Percentiles rank a stretch among this genome's conserved stretches.
phyloP scores from a whole-genome alignment of 2,329 filamentous ascomycete species.

The Arthroderma uncinatum region DNA sequence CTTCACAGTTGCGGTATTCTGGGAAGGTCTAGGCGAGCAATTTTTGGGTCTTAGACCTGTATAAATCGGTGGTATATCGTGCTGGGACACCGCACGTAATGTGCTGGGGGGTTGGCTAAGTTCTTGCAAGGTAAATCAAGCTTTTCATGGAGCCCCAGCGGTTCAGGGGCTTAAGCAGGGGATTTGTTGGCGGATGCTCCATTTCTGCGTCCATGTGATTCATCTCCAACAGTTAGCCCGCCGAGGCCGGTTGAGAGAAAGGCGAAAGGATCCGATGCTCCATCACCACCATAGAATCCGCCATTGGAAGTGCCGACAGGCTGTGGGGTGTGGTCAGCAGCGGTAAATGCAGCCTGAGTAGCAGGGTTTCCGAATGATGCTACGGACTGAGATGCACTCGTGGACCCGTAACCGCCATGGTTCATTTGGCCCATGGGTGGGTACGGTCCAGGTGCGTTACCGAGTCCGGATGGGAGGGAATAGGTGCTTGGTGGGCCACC shows the following conservation, averaged over 20 bases:
- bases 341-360: constrained; percentile 88
- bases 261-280: constrained; percentile 50
- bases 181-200: constrained; percentile 38
- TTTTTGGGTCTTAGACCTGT: constrained; percentile 1
- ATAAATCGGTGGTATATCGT: background rate
- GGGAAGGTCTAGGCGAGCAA: background rate
- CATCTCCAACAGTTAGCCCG: constrained; percentile 45
- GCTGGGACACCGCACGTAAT: background rate
- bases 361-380: constrained; percentile 87
- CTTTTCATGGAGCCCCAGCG: background rate
- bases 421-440: constrained; percentile 53
- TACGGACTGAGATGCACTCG: constrained; percentile 66
- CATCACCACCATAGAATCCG: constrained; percentile 51
- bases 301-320: constrained; percentile 67
- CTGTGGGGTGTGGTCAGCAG: constrained; percentile 68
- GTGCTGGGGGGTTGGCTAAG: background rate
- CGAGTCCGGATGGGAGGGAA: constrained; percentile 73
- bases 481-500: constrained; percentile 78
- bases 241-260: constrained; percentile 53
- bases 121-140: background rate
- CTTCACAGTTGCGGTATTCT: background rate
- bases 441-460: constrained; percentile 66
- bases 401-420: constrained; percentile 61
- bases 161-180: constrained; percentile 24
- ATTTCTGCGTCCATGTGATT: constrained; percentile 36